Conservation (phyloP, 495 filamentous ascomycete species). For the Thermothielavioides terrestris region DNA sequence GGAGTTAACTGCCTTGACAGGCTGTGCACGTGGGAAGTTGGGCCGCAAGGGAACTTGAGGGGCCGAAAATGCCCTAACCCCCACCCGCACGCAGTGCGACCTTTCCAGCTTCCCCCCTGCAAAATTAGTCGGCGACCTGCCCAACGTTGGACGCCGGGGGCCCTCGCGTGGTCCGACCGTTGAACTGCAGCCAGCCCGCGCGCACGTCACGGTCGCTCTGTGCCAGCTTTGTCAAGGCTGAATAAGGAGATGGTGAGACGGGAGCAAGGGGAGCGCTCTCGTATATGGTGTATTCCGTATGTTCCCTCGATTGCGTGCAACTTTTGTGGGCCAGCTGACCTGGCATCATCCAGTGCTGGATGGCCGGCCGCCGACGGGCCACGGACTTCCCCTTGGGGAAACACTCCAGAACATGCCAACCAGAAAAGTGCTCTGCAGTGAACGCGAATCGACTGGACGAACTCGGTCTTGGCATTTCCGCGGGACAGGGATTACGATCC, state of each 20-base stretch:
- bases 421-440: constrained; percentile 7
- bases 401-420: neutral
- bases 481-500: neutral
- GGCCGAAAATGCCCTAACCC: neutral
- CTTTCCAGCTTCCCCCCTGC: too few relatives aligned
- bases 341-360: too few relatives aligned
- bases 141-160: constrained; percentile 9
- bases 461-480: neutral
- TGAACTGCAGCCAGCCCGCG: neutral
- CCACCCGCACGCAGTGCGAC: neutral
- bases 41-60: too few relatives aligned
- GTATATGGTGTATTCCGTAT: too few relatives aligned
- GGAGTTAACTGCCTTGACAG: too few relatives aligned
- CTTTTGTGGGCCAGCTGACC: neutral
- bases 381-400: neutral
- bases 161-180: neutral
- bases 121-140: constrained; percentile 9
- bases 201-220: neutral
- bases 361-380: neutral
- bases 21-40: neutral
- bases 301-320: neutral
- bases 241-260: neutral
- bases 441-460: neutral
- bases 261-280: too few relatives aligned
- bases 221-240: constrained; percentile 7